These are phyloP conservation scores for Vaccinium vitisidaea DNA, from an alignment of 148 eudicot genomes.

Conservation along the genomic window DNA sequence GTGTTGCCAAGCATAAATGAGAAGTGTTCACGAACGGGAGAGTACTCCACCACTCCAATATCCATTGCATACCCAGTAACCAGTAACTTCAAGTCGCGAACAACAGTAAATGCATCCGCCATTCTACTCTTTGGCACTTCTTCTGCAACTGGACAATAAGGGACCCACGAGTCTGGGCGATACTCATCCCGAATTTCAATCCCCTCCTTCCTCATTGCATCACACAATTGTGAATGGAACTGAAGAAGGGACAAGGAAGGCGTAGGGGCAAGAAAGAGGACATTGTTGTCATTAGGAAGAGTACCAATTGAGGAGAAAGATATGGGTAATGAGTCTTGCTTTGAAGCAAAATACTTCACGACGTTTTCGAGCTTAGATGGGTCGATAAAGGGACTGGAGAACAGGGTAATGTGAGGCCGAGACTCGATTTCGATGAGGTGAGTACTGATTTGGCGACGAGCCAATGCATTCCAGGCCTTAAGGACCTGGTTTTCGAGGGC, in stretches of 20 bases:
- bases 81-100: slow-evolving; percentile 83
- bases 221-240: slow-evolving; percentile 69
- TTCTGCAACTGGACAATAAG: slow-evolving; percentile 77
- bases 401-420: slow-evolving; percentile 86
- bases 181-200: slow-evolving; percentile 63
- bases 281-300: slow-evolving; percentile 55
- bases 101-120: slow-evolving; percentile 73
- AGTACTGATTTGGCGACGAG: slow-evolving; percentile 85
- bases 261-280: slow-evolving; percentile 70
- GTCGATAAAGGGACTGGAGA: slow-evolving; percentile 49
- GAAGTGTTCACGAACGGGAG: slow-evolving; percentile 28
- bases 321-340: slow-evolving; percentile 64
- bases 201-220: slow-evolving; percentile 71
- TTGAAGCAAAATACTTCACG: slow-evolving; percentile 52
- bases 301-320: slow-evolving; percentile 75
- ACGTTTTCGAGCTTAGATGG: slow-evolving; percentile 61
- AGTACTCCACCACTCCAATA: slow-evolving; percentile 31
- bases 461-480: slow-evolving; percentile 84
- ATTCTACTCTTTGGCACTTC: slow-evolving; percentile 62
- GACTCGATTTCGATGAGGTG: slow-evolving; percentile 90
- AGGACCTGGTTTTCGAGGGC: slow-evolving; percentile 90
- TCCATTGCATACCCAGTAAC: slow-evolving; percentile 67
- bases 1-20: slow-evolving; percentile 49
- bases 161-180: slow-evolving; percentile 69
- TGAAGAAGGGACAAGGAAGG: slow-evolving; percentile 69